Base-by-base conservation (phyloP, 2,329 filamentous ascomycete genomes). In the Cercospora sp. region DNA sequence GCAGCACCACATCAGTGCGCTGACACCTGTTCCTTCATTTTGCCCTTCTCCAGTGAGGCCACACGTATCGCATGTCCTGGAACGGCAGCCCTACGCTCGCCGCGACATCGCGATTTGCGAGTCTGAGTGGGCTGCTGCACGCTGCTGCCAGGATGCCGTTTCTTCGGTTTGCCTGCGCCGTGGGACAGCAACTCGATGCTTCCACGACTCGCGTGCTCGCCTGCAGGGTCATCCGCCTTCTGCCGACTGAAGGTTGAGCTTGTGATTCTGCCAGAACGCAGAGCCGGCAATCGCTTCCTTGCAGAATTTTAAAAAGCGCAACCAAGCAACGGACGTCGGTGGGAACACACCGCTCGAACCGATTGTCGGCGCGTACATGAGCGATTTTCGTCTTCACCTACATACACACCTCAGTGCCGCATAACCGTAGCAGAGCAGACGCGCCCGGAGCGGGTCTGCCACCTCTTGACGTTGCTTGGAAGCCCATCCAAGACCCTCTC, bases 261-360 rank as follows among this genome's bases (percentile, higher is more conserved):
- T 36, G 30, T 48, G 53, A 8, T 60, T 23, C 28, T 40, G 36
- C 53, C 33, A 40, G 33, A 26, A 30, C 40, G 33, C 63, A 40
- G 31, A 45, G 30, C 59, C 59, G 31, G 59, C 62, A 30, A 28
- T 59, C 53, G 36, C 58, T 63, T 59, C 65, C 68, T 66, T 66
- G 68, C 68, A 70, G 63, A 68, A 31, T 40, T 68, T 70, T 66
- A 60, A 68, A 68, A 59, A 55, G 30, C 63, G 62, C 66, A 68
- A 23, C 36, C 36, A 42, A 42, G 36, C 36, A 42, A 42, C 36
- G 36, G n/a, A 42, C 9, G 57, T 64, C 53, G 55, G 51, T 51
- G 40, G 40, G n/a, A 13, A 58, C 40, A 63, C 59, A 66, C 67
- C 63, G 60, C 60, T 63, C 31, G 53, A 64, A 16, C 60, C 68